Evolutionary conservation across 139 green algal species (phyloP), one percentile per base, ranked within the genome.

Genomic region (Micromonas commoda): DNA sequence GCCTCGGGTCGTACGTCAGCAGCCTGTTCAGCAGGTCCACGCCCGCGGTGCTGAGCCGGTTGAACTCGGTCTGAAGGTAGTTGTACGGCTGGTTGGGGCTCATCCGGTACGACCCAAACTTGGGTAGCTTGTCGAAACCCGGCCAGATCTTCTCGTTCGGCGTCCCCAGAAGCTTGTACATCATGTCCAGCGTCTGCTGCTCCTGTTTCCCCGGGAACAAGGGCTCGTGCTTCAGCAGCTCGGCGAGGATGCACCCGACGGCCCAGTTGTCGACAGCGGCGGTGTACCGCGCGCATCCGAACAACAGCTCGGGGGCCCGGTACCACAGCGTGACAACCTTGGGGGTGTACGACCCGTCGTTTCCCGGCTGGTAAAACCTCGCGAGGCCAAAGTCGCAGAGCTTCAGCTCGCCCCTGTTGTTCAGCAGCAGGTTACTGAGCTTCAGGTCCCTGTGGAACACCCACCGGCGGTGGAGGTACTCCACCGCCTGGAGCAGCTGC

Each of bases 31-130:
- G 78, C 37, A 95, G 86, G 21, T 87, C 82, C 29, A 91, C 16
- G 0, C 85, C 88, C 0, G 67, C 52, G 19, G 81, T 75, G 1
- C 71, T 82, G 37, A 92, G 72, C n/a, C 76, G 9, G 1, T 83
- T 84, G 21, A 90, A 87, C 35, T 84, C 66, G 73, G 83, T 81
- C 74, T 83, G 69, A 9, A 94, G 79, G 64, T 85, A 85, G 82
- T 87, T 91, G 83, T 91, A 91, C 5, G 89, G 90, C 84, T 94
- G 90, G 0, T 87, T 45, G 2, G 86, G 89, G 45, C 9, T n/a
- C 63, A 91, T 78, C 16, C 79, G 78, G 19, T 89, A 70, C 34
- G 39, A 31, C 31, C 4, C 3, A 71, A 52, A 21, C 13, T 37
- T 37, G 32, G 76, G 61, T 20, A 82, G 70, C 2, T 26, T 21